Conservation (phyloP, 306 rosid species). For the Urtica urens region DNA sequence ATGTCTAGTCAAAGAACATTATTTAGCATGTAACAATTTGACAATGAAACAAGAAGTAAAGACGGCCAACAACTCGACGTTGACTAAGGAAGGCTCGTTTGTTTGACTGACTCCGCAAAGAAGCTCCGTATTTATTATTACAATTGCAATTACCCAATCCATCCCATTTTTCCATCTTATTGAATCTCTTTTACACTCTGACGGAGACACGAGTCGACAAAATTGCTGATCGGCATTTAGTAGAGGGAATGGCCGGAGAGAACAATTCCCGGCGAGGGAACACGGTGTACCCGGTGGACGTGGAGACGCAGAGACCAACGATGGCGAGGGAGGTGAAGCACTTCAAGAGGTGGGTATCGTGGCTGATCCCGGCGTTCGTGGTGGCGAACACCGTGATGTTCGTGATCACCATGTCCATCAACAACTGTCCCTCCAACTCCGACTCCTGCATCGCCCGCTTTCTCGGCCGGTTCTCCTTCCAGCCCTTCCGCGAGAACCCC, state of each 20-base stretch:
- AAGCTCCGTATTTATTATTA: no score
- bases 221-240: background rate
- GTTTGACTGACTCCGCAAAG: no score
- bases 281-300: slow-evolving; percentile 48
- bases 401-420: slow-evolving; percentile 71
- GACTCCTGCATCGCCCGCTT: slow-evolving; percentile 60
- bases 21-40: no score
- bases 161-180: background rate
- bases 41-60: no score
- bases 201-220: background rate
- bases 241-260: slow-evolving; percentile 30
- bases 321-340: slow-evolving; percentile 38
- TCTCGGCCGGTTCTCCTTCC: slow-evolving; percentile 74
- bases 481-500: slow-evolving; percentile 82
- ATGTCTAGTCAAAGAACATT: no score
- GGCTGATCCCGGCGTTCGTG: slow-evolving; percentile 62
- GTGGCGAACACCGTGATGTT: slow-evolving; percentile 48
- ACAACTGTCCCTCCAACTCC: slow-evolving; percentile 77
- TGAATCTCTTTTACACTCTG: background rate
- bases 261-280: slow-evolving; percentile 28
- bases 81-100: no score
- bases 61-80: no score
- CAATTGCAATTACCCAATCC: no score
- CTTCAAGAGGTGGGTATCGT: slow-evolving; percentile 56
- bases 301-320: slow-evolving; percentile 13